Percentiles rank a stretch among this genome's conserved stretches.
Conservation (phyloP, 2,329 filamentous ascomycete species). For the Beauveria rudraprayagi region DNA sequence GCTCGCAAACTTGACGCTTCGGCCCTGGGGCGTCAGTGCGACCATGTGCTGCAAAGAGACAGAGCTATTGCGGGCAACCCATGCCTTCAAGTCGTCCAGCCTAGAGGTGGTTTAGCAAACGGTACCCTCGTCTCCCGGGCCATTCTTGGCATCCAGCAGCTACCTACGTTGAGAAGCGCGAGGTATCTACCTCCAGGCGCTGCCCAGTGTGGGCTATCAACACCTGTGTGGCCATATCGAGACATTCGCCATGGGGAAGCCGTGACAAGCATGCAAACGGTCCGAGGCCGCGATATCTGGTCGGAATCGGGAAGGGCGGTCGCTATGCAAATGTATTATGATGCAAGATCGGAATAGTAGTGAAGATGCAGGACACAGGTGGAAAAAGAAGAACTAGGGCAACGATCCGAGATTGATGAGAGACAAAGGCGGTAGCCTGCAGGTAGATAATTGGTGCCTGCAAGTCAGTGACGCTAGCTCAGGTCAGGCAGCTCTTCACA, state of each 20-base stretch:
- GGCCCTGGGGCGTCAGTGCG: conserved; percentile 75
- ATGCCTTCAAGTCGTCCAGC: conserved; percentile 76
- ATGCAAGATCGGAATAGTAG: not conserved
- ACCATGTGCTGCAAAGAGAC: conserved; percentile 77
- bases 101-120: conserved; percentile 33
- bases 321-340: not conserved
- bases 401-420: not conserved
- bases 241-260: conserved; percentile 36
- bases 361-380: not conserved
- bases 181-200: conserved; percentile 70
- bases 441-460: conserved; percentile 3
- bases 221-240: conserved; percentile 79
- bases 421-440: not conserved
- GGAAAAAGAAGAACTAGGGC: not conserved
- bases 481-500: conserved; percentile 7
- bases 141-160: not conserved
- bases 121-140: not conserved
- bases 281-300: conserved; percentile 14
- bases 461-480: conserved; percentile 9
- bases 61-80: conserved; percentile 66
- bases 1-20: conserved; percentile 72
- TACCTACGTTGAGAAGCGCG: conserved; percentile 63
- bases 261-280: conserved; percentile 18
- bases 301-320: not conserved
- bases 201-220: conserved; percentile 90